Percentiles rank a stretch among this genome's conserved stretches.
Evolutionary conservation across 2,329 filamentous ascomycete species (phyloP).

Genomic region (Neonectria hederae): DNA sequence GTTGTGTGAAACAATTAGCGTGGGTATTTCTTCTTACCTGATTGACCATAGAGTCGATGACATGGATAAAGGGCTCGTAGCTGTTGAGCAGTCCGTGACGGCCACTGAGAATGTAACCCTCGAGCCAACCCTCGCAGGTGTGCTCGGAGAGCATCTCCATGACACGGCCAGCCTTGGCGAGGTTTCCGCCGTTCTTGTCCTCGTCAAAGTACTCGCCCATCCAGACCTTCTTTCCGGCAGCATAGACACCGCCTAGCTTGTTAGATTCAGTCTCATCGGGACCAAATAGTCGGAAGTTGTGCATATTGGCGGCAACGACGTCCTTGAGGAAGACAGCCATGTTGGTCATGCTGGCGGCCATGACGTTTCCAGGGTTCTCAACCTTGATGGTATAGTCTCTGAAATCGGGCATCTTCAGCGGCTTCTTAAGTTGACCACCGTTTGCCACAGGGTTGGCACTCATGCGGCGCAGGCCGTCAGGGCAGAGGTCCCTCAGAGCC

Average conservation of each 20-base stretch:
- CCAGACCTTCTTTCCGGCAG: conserved; percentile 82
- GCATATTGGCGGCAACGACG: conserved; percentile 70
- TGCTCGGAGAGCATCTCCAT: conserved; percentile 90
- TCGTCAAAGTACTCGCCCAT: conserved; percentile 82
- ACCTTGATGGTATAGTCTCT: conserved; percentile 71
- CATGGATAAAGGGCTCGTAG: conserved; percentile 85
- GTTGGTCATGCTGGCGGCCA: conserved; percentile 73
- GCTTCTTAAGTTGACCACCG: conserved; percentile 73
- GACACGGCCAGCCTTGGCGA: conserved; percentile 73
- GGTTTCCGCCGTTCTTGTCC: conserved; percentile 77
- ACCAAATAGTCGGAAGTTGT: conserved; percentile 79
- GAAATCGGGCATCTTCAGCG: conserved; percentile 76
- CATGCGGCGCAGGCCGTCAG: conserved; percentile 74
- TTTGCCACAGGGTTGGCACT: conserved; percentile 81
- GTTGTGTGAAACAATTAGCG: neutral
- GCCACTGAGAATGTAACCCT: conserved; percentile 80
- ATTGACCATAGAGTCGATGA: conserved; percentile 88
- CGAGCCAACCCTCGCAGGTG: conserved; percentile 81
- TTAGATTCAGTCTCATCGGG: conserved; percentile 86
- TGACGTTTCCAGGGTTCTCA: conserved; percentile 65
- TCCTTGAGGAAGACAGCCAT: conserved; percentile 75
- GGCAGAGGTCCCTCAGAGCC: conserved; percentile 72
- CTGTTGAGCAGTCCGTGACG: conserved; percentile 81
- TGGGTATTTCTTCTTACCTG: conserved; percentile 56
- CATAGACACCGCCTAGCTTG: conserved; percentile 77